These are phyloP conservation scores for Pseudopyrenochaeta lycopersici DNA, from an alignment of 2,329 filamentous ascomycete genomes.

Conservation along the genomic window DNA sequence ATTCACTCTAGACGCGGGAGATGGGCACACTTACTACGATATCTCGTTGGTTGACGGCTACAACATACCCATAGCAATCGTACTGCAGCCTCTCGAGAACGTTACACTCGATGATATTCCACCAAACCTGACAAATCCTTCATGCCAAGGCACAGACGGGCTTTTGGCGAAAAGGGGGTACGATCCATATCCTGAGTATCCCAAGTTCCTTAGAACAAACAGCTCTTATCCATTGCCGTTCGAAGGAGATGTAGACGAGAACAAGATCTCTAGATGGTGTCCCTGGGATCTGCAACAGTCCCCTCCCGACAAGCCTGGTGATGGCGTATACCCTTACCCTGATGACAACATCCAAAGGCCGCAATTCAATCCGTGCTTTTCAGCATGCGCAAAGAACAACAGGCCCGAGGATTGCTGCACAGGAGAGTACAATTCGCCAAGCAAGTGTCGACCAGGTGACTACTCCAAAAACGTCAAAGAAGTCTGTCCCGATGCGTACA, in stretches of 20 bases:
- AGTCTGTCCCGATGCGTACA: conserved; percentile 86
- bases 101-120: conserved; percentile 69
- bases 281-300: conserved; percentile 79
- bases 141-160: conserved; percentile 76
- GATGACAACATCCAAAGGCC: conserved; percentile 77
- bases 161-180: conserved; percentile 59
- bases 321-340: conserved; percentile 82
- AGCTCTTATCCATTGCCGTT: conserved; percentile 72
- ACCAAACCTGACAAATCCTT: conserved; percentile 78
- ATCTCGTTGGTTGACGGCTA: conserved; percentile 87
- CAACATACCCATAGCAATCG: conserved; percentile 75
- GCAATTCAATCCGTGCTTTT: conserved; percentile 79
- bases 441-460: conserved; percentile 70
- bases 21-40: conserved; percentile 80
- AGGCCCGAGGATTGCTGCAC: conserved; percentile 77
- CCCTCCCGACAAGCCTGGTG: conserved; percentile 73
- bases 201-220: conserved; percentile 68
- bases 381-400: conserved; percentile 76
- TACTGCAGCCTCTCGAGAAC: conserved; percentile 64
- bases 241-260: conserved; percentile 66
- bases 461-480: conserved; percentile 76
- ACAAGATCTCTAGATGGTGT: conserved; percentile 74
- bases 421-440: conserved; percentile 70
- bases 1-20: conserved; percentile 76
- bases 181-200: conserved; percentile 62